Percentiles rank a stretch among this genome's conserved stretches.
These are phyloP conservation scores for Penicillium fimorum DNA, from an alignment of 495 filamentous ascomycete species.

Conservation along the genomic window DNA sequence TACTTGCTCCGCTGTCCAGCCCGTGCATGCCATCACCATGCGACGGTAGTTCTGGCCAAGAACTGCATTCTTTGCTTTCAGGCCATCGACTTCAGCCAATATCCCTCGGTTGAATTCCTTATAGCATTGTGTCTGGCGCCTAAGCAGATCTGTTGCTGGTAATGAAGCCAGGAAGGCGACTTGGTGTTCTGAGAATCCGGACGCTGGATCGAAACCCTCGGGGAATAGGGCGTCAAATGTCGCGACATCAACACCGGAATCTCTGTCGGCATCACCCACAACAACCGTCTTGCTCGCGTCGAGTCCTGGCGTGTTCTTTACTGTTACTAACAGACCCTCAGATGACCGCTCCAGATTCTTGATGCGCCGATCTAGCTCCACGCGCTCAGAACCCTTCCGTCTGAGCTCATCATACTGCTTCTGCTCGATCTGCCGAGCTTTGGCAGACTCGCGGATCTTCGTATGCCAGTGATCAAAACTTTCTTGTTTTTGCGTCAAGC, in stretches of 20 bases:
- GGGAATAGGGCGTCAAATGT: conserved; percentile 39
- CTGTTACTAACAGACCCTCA: conserved; percentile 41
- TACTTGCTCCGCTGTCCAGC: conserved; percentile 46
- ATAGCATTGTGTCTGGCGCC: conserved; percentile 34
- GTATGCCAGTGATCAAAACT: conserved; percentile 73
- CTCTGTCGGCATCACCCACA: conserved; percentile 55
- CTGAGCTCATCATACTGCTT: conserved; percentile 66
- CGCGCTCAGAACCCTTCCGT: conserved; percentile 54
- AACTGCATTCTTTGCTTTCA: conserved; percentile 47
- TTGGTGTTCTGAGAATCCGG: conserved; percentile 42
- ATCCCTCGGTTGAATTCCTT: conserved; percentile 36
- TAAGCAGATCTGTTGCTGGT: conserved; percentile 29
- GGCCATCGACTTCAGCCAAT: conserved; percentile 36
- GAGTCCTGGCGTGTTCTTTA: conserved; percentile 35
- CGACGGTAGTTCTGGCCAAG: conserved; percentile 48
- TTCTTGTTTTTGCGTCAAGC: conserved; percentile 76
- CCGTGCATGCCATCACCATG: conserved; percentile 51
- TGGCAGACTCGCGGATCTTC: conserved; percentile 75
- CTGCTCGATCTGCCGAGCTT: conserved; percentile 71
- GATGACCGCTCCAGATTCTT: conserved; percentile 58
- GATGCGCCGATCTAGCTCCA: conserved; percentile 59
- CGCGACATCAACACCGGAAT: conserved; percentile 45
- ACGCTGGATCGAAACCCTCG: conserved; percentile 34
- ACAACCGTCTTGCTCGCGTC: conserved; percentile 31
- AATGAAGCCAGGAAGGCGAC: conserved; percentile 33